phyloP scores from a whole-genome alignment of 2,329 filamentous ascomycete genomes.

The Lasiodiplodia hormozganensis region DNA sequence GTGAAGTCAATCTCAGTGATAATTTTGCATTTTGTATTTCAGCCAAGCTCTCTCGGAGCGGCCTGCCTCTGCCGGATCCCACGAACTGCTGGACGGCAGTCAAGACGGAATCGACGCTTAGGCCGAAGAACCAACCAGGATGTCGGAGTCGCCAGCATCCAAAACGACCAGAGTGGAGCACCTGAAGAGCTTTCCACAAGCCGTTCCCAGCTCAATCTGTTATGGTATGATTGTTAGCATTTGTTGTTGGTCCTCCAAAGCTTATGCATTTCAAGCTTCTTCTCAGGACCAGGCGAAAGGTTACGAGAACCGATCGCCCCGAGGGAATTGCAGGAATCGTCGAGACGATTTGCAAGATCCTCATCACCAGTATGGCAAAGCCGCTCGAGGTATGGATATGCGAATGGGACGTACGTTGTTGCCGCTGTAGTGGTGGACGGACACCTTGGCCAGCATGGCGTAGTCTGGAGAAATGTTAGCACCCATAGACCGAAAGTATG shows the following conservation, averaged over 20 bases:
- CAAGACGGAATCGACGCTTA: too few species aligned
- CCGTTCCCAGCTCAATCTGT: slow-evolving; percentile 91
- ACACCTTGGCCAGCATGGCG: slow-evolving; percentile 71
- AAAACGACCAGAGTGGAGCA: background rate
- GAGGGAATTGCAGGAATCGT: too few species aligned
- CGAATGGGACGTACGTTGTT: slow-evolving; percentile 90
- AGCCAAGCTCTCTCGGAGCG: too few species aligned
- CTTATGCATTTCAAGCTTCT: slow-evolving; percentile 69
- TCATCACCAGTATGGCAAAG: slow-evolving; percentile 31
- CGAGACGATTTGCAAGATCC: too few species aligned
- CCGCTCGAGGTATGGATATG: slow-evolving; percentile 44
- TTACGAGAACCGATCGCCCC: slow-evolving; percentile 44
- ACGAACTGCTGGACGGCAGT: too few species aligned
- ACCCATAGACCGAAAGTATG: too few species aligned
- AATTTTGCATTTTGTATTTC: too few species aligned
- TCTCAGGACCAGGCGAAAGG: slow-evolving; percentile 76
- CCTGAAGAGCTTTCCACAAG: slow-evolving; percentile 65
- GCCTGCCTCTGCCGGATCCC: too few species aligned
- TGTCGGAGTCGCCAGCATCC: background rate
- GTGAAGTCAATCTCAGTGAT: too few species aligned
- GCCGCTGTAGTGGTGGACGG: slow-evolving; percentile 96
- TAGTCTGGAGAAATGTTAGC: slow-evolving; percentile 42
- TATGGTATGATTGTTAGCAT: slow-evolving; percentile 61
- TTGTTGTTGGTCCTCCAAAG: slow-evolving; percentile 83
- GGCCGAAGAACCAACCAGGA: background rate